These are phyloP conservation scores for Cystobasidium sp. DNA, from an alignment of 1,284 basidiomycete species.

Conservation along the genomic window DNA sequence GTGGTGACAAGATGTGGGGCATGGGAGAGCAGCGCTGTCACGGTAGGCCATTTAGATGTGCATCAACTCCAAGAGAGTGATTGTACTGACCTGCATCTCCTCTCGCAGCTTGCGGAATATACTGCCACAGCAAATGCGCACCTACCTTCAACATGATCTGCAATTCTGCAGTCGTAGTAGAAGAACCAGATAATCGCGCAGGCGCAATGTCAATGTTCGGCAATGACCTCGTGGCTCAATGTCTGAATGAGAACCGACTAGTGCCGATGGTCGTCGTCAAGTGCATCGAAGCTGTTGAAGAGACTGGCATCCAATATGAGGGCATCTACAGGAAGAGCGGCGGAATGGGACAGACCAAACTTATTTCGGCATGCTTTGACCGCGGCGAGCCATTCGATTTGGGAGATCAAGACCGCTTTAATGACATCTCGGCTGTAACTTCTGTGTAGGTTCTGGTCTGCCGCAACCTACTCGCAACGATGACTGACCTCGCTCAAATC, in stretches of 20 bases:
- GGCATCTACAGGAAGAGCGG: conserved; percentile 64
- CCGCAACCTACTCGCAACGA: too few relatives aligned
- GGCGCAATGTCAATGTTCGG: conserved; percentile 49
- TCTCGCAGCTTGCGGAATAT: conserved; percentile 59
- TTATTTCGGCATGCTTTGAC: conserved; percentile 93
- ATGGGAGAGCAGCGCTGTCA: conserved; percentile 84
- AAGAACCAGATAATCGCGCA: conserved; percentile 45
- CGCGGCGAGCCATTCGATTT: conserved; percentile 93
- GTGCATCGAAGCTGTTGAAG: conserved; percentile 90
- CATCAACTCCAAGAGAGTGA: too few relatives aligned
- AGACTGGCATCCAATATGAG: conserved; percentile 66
- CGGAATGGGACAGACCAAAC: conserved; percentile 86
- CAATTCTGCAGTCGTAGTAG: conserved; percentile 43
- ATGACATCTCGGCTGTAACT: conserved; percentile 95
- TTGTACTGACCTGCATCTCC: too few relatives aligned
- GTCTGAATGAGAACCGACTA: conserved; percentile 55
- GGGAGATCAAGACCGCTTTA: conserved; percentile 83
- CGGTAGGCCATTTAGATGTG: too few relatives aligned
- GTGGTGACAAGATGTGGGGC: conserved; percentile 98
- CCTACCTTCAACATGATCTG: conserved; percentile 58
- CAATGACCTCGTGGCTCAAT: conserved; percentile 51
- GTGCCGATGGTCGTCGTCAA: conserved; percentile 92
- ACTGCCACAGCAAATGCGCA: conserved; percentile 60
- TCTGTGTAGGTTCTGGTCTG: too few relatives aligned
- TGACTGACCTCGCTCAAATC: too few relatives aligned